Percentiles rank a stretch among this genome's conserved stretches.
Evolutionary conservation across 345 rosid genomes (phyloP).

Genomic region (Murraya paniculata): DNA sequence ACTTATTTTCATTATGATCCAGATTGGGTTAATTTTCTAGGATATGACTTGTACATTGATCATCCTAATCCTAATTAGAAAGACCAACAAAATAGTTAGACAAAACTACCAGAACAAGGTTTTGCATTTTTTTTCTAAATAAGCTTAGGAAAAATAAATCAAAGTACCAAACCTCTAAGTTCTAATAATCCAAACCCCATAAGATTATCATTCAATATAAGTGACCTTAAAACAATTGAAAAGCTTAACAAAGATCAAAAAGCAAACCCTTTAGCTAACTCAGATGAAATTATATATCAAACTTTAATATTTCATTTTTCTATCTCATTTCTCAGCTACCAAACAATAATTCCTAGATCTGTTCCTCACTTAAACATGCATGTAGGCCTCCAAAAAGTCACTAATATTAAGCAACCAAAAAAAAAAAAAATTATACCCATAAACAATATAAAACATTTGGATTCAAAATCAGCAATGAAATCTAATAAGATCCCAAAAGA

Average conservation of each 20-base stretch:
- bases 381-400: neutral
- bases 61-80: neutral
- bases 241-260: neutral
- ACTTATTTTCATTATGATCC: no score
- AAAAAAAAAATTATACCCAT: neutral
- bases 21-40: no score
- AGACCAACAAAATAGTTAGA: neutral
- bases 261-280: neutral
- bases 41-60: neutral
- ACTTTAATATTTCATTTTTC: neutral
- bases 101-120: neutral
- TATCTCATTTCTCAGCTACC: neutral
- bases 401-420: neutral
- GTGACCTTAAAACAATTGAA: neutral
- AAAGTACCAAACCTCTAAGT: conserved; percentile 2
- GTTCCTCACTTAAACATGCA: conserved; percentile 6
- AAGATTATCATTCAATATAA: conserved; percentile 2
- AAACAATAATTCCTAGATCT: conserved; percentile 23
- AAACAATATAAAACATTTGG: neutral
- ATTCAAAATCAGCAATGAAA: neutral
- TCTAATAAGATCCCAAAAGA: neutral
- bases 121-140: neutral
- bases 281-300: neutral
- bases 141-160: neutral
- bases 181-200: neutral